Percentiles rank a stretch among this genome's conserved stretches.
Evolutionary conservation across 2,329 filamentous ascomycete species (phyloP).

Genomic region (Penicillium paneum): DNA sequence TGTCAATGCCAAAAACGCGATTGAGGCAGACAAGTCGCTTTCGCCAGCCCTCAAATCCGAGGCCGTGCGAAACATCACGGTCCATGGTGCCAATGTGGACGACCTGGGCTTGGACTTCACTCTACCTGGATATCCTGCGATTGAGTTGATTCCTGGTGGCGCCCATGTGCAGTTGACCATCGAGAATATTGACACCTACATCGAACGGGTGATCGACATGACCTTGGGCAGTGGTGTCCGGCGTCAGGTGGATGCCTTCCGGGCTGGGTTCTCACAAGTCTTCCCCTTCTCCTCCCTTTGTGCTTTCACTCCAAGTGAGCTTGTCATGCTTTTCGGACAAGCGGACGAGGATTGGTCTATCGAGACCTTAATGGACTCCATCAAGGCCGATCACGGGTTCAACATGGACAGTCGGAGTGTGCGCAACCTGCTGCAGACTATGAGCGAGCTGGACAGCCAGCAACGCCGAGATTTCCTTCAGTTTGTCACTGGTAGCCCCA

Average conservation of each 20-base stretch:
- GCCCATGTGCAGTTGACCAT: slow-evolving; percentile 74
- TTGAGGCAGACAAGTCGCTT: slow-evolving; percentile 68
- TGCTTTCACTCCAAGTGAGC: slow-evolving; percentile 90
- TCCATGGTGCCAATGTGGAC: slow-evolving; percentile 76
- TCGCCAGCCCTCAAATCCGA: slow-evolving; percentile 67
- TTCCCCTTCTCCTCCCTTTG: slow-evolving; percentile 91
- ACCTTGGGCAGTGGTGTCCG: slow-evolving; percentile 86
- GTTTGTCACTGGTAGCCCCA: slow-evolving; percentile 96
- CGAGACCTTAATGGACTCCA: slow-evolving; percentile 95
- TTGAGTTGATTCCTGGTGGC: slow-evolving; percentile 77
- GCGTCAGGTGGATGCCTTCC: slow-evolving; percentile 86
- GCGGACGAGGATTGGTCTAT: slow-evolving; percentile 96
- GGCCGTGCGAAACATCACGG: slow-evolving; percentile 64
- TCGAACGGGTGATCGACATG: slow-evolving; percentile 86
- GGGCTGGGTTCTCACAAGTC: slow-evolving; percentile 85
- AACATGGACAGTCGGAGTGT: slow-evolving; percentile 98
- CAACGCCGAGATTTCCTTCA: slow-evolving; percentile 92
- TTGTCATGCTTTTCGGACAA: slow-evolving; percentile 90
- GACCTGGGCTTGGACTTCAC: slow-evolving; percentile 93
- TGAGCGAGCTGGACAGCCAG: slow-evolving; percentile 75
- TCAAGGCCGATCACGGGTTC: slow-evolving; percentile 97
- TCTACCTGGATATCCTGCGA: slow-evolving; percentile 80
- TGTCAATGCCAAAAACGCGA: slow-evolving; percentile 73
- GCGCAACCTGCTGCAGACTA: slow-evolving; percentile 84
- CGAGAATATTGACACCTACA: slow-evolving; percentile 83